Conservation (phyloP, 2,329 filamentous ascomycete species). For the Fusarium annulatum region DNA sequence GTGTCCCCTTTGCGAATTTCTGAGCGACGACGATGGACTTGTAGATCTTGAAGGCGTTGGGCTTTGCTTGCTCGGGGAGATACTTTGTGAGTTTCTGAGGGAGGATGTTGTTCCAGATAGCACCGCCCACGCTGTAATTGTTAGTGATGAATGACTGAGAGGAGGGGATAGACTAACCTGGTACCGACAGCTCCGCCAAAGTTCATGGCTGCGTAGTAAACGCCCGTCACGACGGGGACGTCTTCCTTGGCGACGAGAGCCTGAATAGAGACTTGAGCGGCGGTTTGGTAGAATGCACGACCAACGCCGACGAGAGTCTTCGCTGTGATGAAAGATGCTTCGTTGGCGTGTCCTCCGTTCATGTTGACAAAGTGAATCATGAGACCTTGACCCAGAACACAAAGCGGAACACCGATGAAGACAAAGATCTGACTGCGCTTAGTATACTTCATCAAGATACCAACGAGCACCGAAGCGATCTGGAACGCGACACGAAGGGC, state of each 20-base stretch:
- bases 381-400: slow-evolving; percentile 50
- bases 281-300: slow-evolving; percentile 47
- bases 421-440: slow-evolving; percentile 49
- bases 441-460: slow-evolving; percentile 51
- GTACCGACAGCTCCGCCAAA: slow-evolving; percentile 48
- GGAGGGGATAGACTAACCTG: slow-evolving; percentile 11
- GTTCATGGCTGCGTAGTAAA: slow-evolving; percentile 52
- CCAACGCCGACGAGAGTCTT: slow-evolving; percentile 51
- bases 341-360: slow-evolving; percentile 42
- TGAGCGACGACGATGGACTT: slow-evolving; percentile 46
- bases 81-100: slow-evolving; percentile 42
- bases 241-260: slow-evolving; percentile 49
- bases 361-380: slow-evolving; percentile 48
- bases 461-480: slow-evolving; percentile 50
- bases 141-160: neutral
- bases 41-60: slow-evolving; percentile 43
- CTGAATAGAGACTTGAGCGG: slow-evolving; percentile 47
- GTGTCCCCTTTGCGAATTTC: slow-evolving; percentile 38
- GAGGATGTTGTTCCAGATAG: slow-evolving; percentile 51
- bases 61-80: slow-evolving; percentile 36
- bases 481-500: slow-evolving; percentile 51
- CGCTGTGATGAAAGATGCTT: slow-evolving; percentile 50
- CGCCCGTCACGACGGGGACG: slow-evolving; percentile 51
- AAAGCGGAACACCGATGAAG: slow-evolving; percentile 45
- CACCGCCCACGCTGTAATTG: slow-evolving; percentile 47